These are phyloP conservation scores for Euphorbia peplus DNA, from an alignment of 345 rosid species.

Conservation along the genomic window DNA sequence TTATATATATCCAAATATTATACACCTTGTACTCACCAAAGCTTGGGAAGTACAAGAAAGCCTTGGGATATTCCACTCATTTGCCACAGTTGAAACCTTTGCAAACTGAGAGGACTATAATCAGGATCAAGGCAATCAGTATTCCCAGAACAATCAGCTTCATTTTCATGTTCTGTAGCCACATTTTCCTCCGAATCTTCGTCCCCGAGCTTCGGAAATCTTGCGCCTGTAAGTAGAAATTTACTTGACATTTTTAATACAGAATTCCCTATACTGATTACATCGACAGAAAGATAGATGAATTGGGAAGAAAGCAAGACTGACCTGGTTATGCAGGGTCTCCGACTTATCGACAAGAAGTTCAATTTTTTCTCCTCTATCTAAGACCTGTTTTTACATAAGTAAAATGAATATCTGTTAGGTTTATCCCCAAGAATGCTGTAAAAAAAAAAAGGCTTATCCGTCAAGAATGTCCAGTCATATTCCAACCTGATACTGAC, in stretches of 20 bases:
- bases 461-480: too few species aligned
- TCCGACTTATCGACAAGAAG: slow-evolving; percentile 45
- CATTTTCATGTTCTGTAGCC: slow-evolving; percentile 47
- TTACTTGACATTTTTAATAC: background rate
- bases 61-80: slow-evolving; percentile 13
- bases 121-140: slow-evolving; percentile 39
- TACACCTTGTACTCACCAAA: slow-evolving; percentile 1
- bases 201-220: slow-evolving; percentile 36
- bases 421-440: slow-evolving; percentile 2
- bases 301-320: slow-evolving; percentile 2
- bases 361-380: slow-evolving; percentile 47
- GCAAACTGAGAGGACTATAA: slow-evolving; percentile 45
- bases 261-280: background rate
- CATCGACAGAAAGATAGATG: background rate
- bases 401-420: background rate
- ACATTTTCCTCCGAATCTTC: slow-evolving; percentile 43
- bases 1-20: slow-evolving; percentile 11
- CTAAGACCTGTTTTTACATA: slow-evolving; percentile 31
- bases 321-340: slow-evolving; percentile 40
- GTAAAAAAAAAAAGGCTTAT: too few species aligned
- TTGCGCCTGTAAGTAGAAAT: slow-evolving; percentile 32
- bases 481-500: too few species aligned
- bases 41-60: background rate
- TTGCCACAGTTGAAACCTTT: slow-evolving; percentile 41
- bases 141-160: slow-evolving; percentile 44